A percentile compares a stretch with the other conserved stretches of the same genome.
Evolutionary conservation across 2,329 filamentous ascomycete genomes (phyloP).

Genomic region (Aspergillus ibericus): DNA sequence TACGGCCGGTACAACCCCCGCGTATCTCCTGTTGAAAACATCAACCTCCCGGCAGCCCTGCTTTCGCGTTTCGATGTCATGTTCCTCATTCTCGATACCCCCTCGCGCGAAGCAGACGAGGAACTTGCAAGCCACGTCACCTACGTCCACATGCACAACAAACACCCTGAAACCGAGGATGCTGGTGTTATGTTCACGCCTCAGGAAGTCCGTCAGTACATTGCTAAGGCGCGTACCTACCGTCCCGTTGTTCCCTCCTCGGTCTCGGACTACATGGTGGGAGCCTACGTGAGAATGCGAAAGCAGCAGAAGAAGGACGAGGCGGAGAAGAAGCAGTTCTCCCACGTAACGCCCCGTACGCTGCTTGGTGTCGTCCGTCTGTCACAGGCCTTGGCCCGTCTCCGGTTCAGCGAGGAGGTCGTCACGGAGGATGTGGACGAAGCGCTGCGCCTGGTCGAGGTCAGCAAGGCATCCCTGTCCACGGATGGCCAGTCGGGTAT

Average conservation of each 20-base stretch:
- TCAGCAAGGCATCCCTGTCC: conserved; percentile 87
- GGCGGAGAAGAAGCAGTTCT: conserved; percentile 86
- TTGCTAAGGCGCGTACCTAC: conserved; percentile 87
- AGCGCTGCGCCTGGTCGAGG: conserved; percentile 84
- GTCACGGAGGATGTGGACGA: conserved; percentile 94
- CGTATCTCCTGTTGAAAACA: conserved; percentile 96
- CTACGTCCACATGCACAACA: conserved; percentile 95
- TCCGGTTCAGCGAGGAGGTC: conserved; percentile 83
- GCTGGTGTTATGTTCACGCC: conserved; percentile 79
- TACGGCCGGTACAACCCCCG: conserved; percentile 98
- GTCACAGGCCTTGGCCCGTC: conserved; percentile 86
- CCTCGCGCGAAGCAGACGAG: conserved; percentile 83
- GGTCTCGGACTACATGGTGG: conserved; percentile 94
- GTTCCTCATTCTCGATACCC: conserved; percentile 94
- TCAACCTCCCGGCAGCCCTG: conserved; percentile 95
- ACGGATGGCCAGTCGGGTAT: conserved; percentile 64
- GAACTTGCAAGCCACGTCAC: conserved; percentile 94
- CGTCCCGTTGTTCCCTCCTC: conserved; percentile 79
- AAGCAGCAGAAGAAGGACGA: conserved; percentile 91
- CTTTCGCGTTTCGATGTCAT: conserved; percentile 96
- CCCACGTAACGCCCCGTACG: conserved; percentile 90
- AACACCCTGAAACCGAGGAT: conserved; percentile 75
- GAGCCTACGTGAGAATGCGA: conserved; percentile 92
- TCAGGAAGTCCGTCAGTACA: conserved; percentile 91
- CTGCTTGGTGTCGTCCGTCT: conserved; percentile 89